phyloP scores from a whole-genome alignment of 202 grass and related monocot species.

The Hordeum pubiflorum region DNA sequence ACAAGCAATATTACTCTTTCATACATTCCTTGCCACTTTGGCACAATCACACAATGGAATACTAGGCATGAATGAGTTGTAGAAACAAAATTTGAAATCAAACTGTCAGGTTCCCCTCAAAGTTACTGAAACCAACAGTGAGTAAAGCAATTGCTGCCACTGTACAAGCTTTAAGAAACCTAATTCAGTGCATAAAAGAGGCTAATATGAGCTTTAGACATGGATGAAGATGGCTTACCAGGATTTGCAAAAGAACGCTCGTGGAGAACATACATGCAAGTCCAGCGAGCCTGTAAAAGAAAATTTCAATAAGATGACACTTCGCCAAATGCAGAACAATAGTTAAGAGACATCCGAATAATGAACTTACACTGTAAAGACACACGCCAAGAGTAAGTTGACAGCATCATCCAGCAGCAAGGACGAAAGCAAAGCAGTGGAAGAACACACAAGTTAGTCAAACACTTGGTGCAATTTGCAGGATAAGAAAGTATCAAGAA shows the following conservation, averaged over 20 bases:
- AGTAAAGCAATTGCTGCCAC: background rate
- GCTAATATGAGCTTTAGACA: background rate
- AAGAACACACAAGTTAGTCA: slow-evolving; percentile 16
- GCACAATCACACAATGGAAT: background rate
- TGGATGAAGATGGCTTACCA: slow-evolving; percentile 37
- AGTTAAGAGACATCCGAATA: background rate
- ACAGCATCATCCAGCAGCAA: slow-evolving; percentile 19
- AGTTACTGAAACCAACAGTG: background rate
- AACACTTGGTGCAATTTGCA: background rate
- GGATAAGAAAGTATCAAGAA: background rate
- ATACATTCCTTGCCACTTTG: background rate
- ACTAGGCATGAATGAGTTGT: background rate
- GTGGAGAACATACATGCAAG: slow-evolving; percentile 96
- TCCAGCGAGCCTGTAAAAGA: slow-evolving; percentile 65
- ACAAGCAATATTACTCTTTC: background rate
- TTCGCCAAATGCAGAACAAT: background rate
- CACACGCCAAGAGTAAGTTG: background rate
- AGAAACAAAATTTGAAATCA: background rate
- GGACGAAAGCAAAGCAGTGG: background rate
- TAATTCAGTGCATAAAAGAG: background rate
- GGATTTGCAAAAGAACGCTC: slow-evolving; percentile 88
- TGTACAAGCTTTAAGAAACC: background rate
- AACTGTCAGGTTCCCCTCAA: background rate
- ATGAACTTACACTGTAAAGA: slow-evolving; percentile 48
- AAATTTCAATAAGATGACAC: background rate